These are phyloP conservation scores for Cocos nucifera DNA, from an alignment of 176 grass and related monocot species.

Conservation along the genomic window DNA sequence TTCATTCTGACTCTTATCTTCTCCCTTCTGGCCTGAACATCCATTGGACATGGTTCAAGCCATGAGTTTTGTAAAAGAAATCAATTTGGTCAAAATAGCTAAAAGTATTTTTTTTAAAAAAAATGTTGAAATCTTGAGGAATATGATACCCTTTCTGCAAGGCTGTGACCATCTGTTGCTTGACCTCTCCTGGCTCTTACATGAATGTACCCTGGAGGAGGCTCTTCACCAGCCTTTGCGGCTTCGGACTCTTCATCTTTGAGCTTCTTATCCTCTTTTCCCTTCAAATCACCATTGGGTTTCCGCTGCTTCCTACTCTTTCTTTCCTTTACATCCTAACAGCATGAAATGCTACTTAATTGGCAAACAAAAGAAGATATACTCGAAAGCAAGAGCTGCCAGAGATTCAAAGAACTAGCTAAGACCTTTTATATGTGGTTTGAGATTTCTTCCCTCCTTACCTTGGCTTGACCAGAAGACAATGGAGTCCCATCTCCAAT, in stretches of 20 bases:
- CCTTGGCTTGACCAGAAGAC: conserved; percentile 10
- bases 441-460: not conserved
- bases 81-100: too few species aligned
- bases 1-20: conserved; percentile 17
- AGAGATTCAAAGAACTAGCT: too few species aligned
- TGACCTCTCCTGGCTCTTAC: conserved; percentile 38
- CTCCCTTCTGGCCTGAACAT: too few species aligned
- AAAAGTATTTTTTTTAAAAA: too few species aligned
- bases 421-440: too few species aligned
- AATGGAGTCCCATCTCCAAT: conserved; percentile 1
- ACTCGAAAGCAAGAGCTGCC: too few species aligned
- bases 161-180: conserved; percentile 28
- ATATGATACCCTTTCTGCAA: conserved; percentile 24
- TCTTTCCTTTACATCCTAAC: conserved; percentile 18
- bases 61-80: too few species aligned
- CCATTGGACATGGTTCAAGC: too few species aligned
- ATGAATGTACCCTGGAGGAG: conserved; percentile 25
- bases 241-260: not conserved
- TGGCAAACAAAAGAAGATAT: not conserved
- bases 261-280: conserved; percentile 9
- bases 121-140: not conserved
- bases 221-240: not conserved
- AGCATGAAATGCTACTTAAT: not conserved
- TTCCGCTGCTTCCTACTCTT: conserved; percentile 23
- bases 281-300: conserved; percentile 7